These are phyloP conservation scores for Fusarium papillatum DNA, from an alignment of 2,329 filamentous ascomycete species.

Conservation along the genomic window DNA sequence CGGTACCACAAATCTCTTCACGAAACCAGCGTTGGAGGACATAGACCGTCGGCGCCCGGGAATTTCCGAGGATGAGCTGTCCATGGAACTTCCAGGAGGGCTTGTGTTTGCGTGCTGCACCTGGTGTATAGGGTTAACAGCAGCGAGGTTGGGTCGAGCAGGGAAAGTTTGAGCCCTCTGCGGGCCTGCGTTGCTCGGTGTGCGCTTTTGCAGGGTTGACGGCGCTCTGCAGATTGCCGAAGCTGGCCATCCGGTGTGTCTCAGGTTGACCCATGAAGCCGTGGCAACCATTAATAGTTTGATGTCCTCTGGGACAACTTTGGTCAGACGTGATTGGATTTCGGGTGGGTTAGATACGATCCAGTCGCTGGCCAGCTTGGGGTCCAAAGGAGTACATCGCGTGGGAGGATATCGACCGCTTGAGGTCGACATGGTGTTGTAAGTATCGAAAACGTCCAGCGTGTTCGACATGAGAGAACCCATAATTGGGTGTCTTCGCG, in stretches of 20 bases:
- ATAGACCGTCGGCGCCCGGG: conserved; percentile 41
- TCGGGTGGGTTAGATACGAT: conserved; percentile 32
- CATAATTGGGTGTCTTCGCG: conserved; percentile 80
- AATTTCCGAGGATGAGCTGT: conserved; percentile 32
- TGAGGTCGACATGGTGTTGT: conserved; percentile 68
- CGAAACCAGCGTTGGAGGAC: conserved; percentile 41
- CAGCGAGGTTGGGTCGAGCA: conserved; percentile 32
- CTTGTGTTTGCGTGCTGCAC: conserved; percentile 33
- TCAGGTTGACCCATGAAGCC: conserved; percentile 53
- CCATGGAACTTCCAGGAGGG: conserved; percentile 32
- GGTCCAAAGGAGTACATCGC: conserved; percentile 48
- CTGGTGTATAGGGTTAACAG: conserved; percentile 21
- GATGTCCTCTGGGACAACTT: conserved; percentile 48
- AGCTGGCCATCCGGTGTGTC: conserved; percentile 52
- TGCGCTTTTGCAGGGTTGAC: conserved; percentile 42
- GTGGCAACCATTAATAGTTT: conserved; percentile 55
- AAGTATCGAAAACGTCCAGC: conserved; percentile 79
- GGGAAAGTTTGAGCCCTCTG: conserved; percentile 38
- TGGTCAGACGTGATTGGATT: conserved; percentile 47
- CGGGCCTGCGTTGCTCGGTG: conserved; percentile 34
- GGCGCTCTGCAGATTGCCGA: conserved; percentile 47
- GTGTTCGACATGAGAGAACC: conserved; percentile 74
- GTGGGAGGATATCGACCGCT: conserved; percentile 62
- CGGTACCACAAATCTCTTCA: conserved; percentile 41
- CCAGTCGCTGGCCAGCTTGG: conserved; percentile 35